Evolutionary conservation across 2,329 filamentous ascomycete genomes (phyloP).

Genomic region (Esteya vermicola): DNA sequence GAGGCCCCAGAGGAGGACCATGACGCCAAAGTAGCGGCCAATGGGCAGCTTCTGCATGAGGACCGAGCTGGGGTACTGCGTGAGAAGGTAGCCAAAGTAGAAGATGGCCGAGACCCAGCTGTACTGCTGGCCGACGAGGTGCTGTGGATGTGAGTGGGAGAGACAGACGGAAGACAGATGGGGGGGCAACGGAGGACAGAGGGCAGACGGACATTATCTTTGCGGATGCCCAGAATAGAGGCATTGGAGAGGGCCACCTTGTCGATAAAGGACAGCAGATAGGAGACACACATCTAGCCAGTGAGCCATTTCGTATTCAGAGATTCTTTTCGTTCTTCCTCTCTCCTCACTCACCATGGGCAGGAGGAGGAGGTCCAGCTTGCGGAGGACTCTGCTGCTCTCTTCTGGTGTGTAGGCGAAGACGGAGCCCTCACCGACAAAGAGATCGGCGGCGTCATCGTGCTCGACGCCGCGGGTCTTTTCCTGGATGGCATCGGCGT

Average conservation of each 20-base stretch:
- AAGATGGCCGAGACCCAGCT: constrained; percentile 31
- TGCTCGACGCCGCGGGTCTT: constrained; percentile 4
- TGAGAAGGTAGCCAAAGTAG: constrained; percentile 26
- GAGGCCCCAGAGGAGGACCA: constrained; percentile 7
- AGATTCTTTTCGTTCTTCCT: no score
- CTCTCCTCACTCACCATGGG: constrained; percentile 2
- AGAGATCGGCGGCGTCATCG: constrained; percentile 5
- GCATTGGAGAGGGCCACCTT: constrained; percentile 6
- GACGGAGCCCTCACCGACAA: constrained; percentile 1
- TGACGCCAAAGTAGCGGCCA: constrained; percentile 8
- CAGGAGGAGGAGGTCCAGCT: constrained; percentile 4
- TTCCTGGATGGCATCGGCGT: background rate
- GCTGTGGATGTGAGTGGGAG: constrained; percentile 3
- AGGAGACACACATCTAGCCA: constrained; percentile 2
- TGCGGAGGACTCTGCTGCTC: constrained; percentile 1
- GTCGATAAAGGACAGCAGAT: constrained; percentile 6
- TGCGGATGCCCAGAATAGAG: constrained; percentile 6
- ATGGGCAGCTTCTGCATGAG: constrained; percentile 9
- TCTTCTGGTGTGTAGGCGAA: constrained; percentile 5
- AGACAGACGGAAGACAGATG: background rate
- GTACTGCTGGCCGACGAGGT: constrained; percentile 25
- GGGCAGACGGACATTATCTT: constrained; percentile 1
- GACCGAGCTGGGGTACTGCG: constrained; percentile 19
- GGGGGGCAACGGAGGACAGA: background rate
- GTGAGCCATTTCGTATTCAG: background rate